phyloP scores from a whole-genome alignment of 768 basidiomycete genomes.

The Amanita muscaria region DNA sequence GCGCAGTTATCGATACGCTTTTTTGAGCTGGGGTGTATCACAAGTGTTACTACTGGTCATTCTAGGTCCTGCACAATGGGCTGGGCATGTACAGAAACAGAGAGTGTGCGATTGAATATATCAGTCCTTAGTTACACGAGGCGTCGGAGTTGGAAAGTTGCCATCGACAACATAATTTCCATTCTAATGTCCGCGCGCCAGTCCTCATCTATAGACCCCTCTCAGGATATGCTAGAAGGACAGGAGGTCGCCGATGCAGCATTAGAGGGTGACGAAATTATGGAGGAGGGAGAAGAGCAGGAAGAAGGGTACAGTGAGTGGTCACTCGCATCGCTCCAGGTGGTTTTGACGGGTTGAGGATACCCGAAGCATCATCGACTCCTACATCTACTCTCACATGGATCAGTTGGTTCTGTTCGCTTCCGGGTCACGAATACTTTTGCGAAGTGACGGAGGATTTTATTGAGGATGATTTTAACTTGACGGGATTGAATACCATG shows the following conservation, averaged over 20 bases:
- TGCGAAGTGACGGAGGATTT: slow-evolving; percentile 98
- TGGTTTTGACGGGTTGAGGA: slow-evolving; percentile 14
- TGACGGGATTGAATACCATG: slow-evolving; percentile 90
- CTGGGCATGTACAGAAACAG: slow-evolving; percentile 33
- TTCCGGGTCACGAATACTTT: slow-evolving; percentile 96
- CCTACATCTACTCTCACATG: slow-evolving; percentile 89
- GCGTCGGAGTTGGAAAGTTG: slow-evolving; percentile 30
- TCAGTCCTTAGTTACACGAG: not conserved
- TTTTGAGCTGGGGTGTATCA: slow-evolving; percentile 57
- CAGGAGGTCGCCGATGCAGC: slow-evolving; percentile 54
- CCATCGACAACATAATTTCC: slow-evolving; percentile 14
- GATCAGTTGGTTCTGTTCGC: slow-evolving; percentile 94
- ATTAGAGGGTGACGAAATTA: slow-evolving; percentile 65
- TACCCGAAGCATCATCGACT: slow-evolving; percentile 52
- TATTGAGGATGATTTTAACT: slow-evolving; percentile 98
- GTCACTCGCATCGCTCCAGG: slow-evolving; percentile 16
- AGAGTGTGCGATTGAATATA: slow-evolving; percentile 39
- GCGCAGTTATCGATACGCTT: slow-evolving; percentile 61
- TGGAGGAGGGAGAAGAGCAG: slow-evolving; percentile 76
- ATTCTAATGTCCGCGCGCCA: slow-evolving; percentile 31
- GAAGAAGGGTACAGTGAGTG: slow-evolving; percentile 75
- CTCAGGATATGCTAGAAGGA: slow-evolving; percentile 46
- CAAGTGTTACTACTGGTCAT: slow-evolving; percentile 68
- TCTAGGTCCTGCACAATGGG: slow-evolving; percentile 56
- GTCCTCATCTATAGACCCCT: slow-evolving; percentile 31